Base-by-base conservation (phyloP, 805 yeast genomes). In the Wickerhamiella kazuoi region DNA sequence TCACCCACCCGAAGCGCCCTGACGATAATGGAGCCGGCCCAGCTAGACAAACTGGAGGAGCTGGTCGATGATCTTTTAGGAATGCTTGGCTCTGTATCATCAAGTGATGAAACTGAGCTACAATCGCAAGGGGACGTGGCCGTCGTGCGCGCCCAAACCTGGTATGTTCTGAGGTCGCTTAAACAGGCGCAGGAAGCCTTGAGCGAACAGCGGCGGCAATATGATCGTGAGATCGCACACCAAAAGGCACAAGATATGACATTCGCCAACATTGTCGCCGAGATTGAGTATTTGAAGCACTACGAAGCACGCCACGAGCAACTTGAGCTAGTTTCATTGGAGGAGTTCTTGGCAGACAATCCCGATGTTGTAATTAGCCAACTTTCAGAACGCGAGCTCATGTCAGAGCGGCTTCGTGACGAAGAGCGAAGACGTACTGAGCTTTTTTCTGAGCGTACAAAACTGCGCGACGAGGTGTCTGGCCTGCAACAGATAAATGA, bases 351-450 rank as follows among this genome's bases (percentile, higher is more conserved):
- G 17, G 40, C 23, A 13, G 46, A 43, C 41, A 40, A 48, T 37
- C 52, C 52, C 2, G 42, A 44, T 29, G 17, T 34, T 9, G 34
- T 28, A 9, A 26, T 23, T 8, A 30, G 18, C 2, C 42, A 30
- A n/a, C 35, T 38, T n/a, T 37, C 39, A 3, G 41, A 18, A 15
- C 49, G 48, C 35, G 40, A 44, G 29, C 24, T 50, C 20, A 42
- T 41, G 41, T 28, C 50, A 17, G 55, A 41, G 21, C 40, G 56
- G 23, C 38, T 53, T 14, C 39, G 40, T 34, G 51, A 50, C 39
- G 56, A 53, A 39, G 51, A 49, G 40, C 36, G 37, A 8, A 37
- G 44, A 21, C 40, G 56, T 9, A 32, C 44, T 30, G 46, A 44
- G 19, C 39, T 49, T 21, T 50, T 46, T 34, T 45, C 43, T n/a